Base-by-base conservation (phyloP, 1,284 basidiomycete genomes). In the Tilletia caries region DNA sequence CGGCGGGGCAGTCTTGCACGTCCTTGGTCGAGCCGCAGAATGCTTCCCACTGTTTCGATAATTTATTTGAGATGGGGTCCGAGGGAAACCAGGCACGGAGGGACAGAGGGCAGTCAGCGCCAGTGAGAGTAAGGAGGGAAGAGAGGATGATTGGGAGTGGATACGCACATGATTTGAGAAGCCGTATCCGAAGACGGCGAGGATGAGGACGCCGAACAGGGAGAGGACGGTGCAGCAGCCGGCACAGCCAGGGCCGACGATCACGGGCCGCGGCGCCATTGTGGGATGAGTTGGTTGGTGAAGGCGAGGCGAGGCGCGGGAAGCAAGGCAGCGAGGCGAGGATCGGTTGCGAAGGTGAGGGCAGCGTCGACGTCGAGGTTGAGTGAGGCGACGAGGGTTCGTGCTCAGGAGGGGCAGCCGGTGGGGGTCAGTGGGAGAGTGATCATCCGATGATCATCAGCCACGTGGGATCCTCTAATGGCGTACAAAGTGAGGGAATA, bases 141-240 rank as follows among this genome's bases (percentile, higher is more conserved):
- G 43, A 58, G 52, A 27, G n/a, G 37, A 32, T 43, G 34, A 27
- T 43, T 41, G 37, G 27, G 32, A 13, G 33, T 33, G 25, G 8
- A n/a, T n/a, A 62, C 58, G 27, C 29, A 62, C 58, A 29, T 62
- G 10, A 29, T 62, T 33, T 25, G 58, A 34, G 58, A 62, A 62
- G 18, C 75, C 81, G 44, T 75, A 80, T 13, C 77, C 76, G 33
- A 82, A 77, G 65, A 81, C 85, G 54, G 84, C 72, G 37, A 87
- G 84, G 73, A 87, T 86, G 72, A 87, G 76, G 29, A 86, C 84
- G n/a, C 86, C 87, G 64, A 87, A 86, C 58, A 86, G 70, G 12
- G 85, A 86, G 64, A 88, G 82, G 65, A 87, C 82, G 46, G 86
- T 86, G 75, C 86, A 88, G 83, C 86, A 87, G 65, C 83, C 83